Percentiles rank a stretch among this genome's conserved stretches.
Evolutionary conservation across 2,329 filamentous ascomycete species (phyloP).

Genomic region (Aspergillus uvarum): DNA sequence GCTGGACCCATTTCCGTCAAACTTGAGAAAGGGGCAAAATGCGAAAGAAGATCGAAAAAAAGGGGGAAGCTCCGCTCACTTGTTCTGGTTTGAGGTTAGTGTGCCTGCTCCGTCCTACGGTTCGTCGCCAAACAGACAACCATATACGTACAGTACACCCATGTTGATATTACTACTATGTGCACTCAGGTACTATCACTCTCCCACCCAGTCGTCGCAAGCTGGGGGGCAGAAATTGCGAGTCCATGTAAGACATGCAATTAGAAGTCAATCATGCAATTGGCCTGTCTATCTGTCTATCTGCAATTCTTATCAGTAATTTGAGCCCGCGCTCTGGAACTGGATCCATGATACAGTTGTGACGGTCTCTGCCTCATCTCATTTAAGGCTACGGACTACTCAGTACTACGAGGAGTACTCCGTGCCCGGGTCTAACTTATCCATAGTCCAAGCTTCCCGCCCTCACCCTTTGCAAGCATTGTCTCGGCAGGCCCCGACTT

Average conservation of each 20-base stretch:
- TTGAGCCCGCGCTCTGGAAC: no score
- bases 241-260: neutral
- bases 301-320: neutral
- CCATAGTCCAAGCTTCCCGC: neutral
- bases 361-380: no score
- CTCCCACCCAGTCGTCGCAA: neutral
- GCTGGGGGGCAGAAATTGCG: neutral
- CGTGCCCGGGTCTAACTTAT: neutral
- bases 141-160: no score
- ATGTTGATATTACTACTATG: no score
- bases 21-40: neutral
- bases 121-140: neutral
- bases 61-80: neutral
- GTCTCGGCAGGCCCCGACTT: neutral
- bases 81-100: neutral
- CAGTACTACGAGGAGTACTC: no score
- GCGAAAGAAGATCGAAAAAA: neutral
- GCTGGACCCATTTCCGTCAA: neutral
- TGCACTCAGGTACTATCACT: no score
- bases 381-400: no score
- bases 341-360: no score
- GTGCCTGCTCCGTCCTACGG: neutral
- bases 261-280: neutral
- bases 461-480: neutral
- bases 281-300: neutral